phyloP scores from a whole-genome alignment of 1,139 yeast species.

The Debaryomyces sp. region DNA sequence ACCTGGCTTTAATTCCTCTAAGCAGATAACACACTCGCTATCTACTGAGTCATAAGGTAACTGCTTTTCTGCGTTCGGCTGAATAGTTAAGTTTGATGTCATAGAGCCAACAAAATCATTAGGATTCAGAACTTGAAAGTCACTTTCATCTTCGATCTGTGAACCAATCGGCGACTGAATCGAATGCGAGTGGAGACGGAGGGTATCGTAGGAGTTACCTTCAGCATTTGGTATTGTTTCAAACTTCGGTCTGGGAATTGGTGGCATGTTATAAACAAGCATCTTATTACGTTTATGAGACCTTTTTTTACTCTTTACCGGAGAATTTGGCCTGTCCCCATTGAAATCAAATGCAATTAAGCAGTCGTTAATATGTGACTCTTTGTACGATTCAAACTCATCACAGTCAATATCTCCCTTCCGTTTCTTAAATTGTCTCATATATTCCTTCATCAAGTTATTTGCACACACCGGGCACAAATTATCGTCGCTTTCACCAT shows the following conservation, averaged over 20 bases:
- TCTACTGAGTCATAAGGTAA: constrained; percentile 35
- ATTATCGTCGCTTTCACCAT: constrained; percentile 34
- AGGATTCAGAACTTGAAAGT: neutral
- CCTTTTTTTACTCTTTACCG: constrained; percentile 31
- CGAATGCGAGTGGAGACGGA: constrained; percentile 6
- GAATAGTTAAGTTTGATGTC: constrained; percentile 26
- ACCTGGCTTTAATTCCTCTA: constrained; percentile 84
- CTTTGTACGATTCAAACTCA: constrained; percentile 55
- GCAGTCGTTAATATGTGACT: constrained; percentile 72
- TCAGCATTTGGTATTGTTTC: constrained; percentile 32
- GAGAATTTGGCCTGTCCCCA: constrained; percentile 45
- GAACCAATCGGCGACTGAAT: neutral
- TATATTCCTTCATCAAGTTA: constrained; percentile 58
- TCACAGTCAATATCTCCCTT: constrained; percentile 23
- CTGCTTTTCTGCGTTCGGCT: constrained; percentile 22
- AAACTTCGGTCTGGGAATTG: constrained; percentile 49
- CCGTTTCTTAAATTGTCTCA: constrained; percentile 30
- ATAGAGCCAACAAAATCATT: constrained; percentile 23
- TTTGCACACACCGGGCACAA: constrained; percentile 50
- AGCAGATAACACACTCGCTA: constrained; percentile 88
- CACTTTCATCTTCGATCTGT: neutral
- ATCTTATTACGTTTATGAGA: constrained; percentile 64
- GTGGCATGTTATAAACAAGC: constrained; percentile 77
- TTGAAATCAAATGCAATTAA: constrained; percentile 66
- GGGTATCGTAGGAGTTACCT: constrained; percentile 20